Base-by-base conservation (phyloP, 768 basidiomycete species). In the Kwoniella dejecticola region DNA sequence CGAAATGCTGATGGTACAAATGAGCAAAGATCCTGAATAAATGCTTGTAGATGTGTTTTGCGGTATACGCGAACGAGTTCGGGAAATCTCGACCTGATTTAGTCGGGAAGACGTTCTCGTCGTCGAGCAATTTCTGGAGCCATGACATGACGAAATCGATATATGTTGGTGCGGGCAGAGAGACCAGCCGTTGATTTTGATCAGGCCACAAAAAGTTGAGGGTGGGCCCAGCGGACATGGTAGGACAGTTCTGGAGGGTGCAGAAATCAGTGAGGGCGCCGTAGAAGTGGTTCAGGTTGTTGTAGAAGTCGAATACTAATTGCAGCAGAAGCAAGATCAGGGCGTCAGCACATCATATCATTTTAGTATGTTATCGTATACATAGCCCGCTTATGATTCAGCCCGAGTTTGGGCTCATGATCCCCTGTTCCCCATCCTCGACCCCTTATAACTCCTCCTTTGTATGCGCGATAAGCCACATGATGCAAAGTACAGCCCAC, bases 81-180 rank as follows among this genome's bases (percentile, higher is more conserved):
- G 91, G 88, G 80, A 97, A 97, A 42, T 90, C 84, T 53, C 89
- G 89, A 90, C 93, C 91, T n/a, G 89, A 87, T 78, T 96, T 95
- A 10, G 94, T 92, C 4, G 94, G 95, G 83, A 97, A 97, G 56
- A 88, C 86, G 69, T 86, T 87, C 72, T 97, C 93, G 81, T 98
- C 94, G 69, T 97, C 91, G 30, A 97, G 83, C 26, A 95, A 83
- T 75, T 90, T 93, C 78, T 98, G 95, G 26, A 96, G 85, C 83
- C 91, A 93, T 3, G 93, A 91, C 89, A 97, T 92, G 71, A 97
- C 95, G 66, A 91, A 95, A 82, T 97, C 95, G 71, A 97, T 91
- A 79, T 97, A 97, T 0, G 90, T 94, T 5, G 95, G 92, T 13
- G 95, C 95, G 1, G 95, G 87, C 0, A 97, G 83, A 66, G 88